phyloP scores from a whole-genome alignment of 768 basidiomycete species.

The Mycena olivaceomarginata region DNA sequence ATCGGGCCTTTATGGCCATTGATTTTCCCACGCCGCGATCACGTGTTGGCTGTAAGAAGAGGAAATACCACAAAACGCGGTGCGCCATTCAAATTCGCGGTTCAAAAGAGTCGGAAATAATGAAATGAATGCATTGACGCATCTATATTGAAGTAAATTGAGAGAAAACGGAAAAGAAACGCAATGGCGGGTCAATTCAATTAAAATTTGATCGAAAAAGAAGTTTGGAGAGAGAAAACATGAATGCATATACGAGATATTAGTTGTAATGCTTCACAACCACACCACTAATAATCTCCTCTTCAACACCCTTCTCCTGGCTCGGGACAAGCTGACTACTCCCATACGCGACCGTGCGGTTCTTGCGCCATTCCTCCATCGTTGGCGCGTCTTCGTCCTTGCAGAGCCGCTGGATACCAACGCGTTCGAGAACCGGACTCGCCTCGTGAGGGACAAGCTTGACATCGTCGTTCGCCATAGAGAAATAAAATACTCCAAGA shows the following conservation, averaged over 20 bases:
- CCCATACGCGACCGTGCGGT: constrained; percentile 64
- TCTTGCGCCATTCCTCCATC: constrained; percentile 63
- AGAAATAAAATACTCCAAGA: constrained; percentile 70
- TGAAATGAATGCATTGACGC: no score
- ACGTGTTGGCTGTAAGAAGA: no score
- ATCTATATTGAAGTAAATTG: no score
- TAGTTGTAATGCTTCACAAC: constrained; percentile 69
- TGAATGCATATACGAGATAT: background rate
- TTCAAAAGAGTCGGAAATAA: no score
- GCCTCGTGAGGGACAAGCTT: constrained; percentile 60
- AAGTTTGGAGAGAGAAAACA: no score
- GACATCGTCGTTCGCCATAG: constrained; percentile 65
- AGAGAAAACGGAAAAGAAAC: no score
- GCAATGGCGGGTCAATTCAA: no score
- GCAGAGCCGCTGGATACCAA: constrained; percentile 57
- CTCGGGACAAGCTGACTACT: constrained; percentile 53
- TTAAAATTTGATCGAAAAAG: no score
- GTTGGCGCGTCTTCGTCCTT: constrained; percentile 62
- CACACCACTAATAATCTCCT: constrained; percentile 66
- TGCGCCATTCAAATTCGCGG: no score
- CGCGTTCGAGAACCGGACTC: constrained; percentile 64
- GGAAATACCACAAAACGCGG: no score
- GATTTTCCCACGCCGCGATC: constrained; percentile 14
- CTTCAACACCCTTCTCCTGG: constrained; percentile 62
- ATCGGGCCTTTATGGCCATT: background rate